These are phyloP conservation scores for Spirogloea muscicola DNA, from an alignment of 139 green algal species.

Conservation along the genomic window DNA sequence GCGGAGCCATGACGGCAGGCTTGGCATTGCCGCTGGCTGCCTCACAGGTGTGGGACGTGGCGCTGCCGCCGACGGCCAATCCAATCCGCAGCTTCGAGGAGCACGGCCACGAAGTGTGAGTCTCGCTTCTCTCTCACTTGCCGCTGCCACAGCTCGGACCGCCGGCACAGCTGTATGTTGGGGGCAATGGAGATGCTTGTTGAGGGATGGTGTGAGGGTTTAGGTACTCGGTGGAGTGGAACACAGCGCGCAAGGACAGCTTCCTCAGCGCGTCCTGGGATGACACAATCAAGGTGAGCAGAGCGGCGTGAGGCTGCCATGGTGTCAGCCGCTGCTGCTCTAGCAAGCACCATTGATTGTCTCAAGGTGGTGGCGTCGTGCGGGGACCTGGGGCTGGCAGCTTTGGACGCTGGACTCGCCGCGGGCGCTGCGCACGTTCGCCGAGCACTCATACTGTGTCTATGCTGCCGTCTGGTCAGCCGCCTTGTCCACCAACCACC, in stretches of 20 bases:
- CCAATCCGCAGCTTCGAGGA: conserved; percentile 80
- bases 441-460: conserved; percentile 94
- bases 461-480: conserved; percentile 90
- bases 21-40: no score
- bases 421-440: conserved; percentile 49
- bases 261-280: conserved; percentile 93
- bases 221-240: conserved; percentile 82
- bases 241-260: conserved; percentile 71
- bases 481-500: no score
- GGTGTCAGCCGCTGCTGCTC: no score
- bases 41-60: conserved; percentile 75
- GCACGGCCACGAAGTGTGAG: conserved; percentile 80
- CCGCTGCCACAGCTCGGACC: no score
- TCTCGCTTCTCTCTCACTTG: background rate
- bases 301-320: no score
- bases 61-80: conserved; percentile 71
- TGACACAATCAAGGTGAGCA: conserved; percentile 85
- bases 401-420: conserved; percentile 73
- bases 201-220: no score
- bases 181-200: no score
- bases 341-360: no score
- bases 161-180: no score
- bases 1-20: no score
- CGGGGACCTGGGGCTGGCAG: no score
- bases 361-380: no score